Evolutionary conservation across 441 rosid species (phyloP), one percentile per base, ranked within the genome.

Genomic region (Croton setiger): DNA sequence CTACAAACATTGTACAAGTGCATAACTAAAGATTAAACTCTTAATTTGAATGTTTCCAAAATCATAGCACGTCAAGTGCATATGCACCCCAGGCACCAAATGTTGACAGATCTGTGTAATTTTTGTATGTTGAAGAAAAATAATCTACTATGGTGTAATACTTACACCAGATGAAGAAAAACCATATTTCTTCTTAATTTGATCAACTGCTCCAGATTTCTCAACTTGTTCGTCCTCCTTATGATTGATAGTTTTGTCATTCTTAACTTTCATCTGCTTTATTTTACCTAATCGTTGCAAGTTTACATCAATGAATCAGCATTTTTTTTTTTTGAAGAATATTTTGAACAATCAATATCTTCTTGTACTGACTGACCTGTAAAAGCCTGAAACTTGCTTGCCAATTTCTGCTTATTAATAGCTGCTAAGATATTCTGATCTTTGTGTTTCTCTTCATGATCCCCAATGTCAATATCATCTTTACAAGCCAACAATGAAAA

Each of bases 401-500:
- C 86, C 77, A 90, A 77, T 59, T 88, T 90, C 78, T 89, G 87
- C 72, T 86, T 92, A 72, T 81, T 91, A 62, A 88, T 78, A 68
- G 78, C 83, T 58, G 88, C 75, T 81, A 91, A 63, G 57, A 83
- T 79, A 66, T 85, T 85, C 73, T 82, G 89, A 64, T 88, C 91
- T 80, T 80, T 87, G 27, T 84, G 87, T 84, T 90, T 88, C 78
- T 80, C 86, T 69, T 57, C 81, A 31, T 66, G 75, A 79, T 84
- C 97, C 10, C 81, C 97, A 0, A 94, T 75, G 76, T 89, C 85
- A 51, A 93, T 94, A 76, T 92, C 97, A 85, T 94, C 99, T 92
- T 79, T 71, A 74, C 60, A 72, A 4, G 36, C 18, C 57, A 60
- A 8, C 72, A 35, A 63, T 51, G 12, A 62, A 67, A 36, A 57